A percentile compares a stretch with the other conserved stretches of the same genome.
These are phyloP conservation scores for Kazachstania sp. DNA, from an alignment of 1,139 yeast species.

Conservation along the genomic window DNA sequence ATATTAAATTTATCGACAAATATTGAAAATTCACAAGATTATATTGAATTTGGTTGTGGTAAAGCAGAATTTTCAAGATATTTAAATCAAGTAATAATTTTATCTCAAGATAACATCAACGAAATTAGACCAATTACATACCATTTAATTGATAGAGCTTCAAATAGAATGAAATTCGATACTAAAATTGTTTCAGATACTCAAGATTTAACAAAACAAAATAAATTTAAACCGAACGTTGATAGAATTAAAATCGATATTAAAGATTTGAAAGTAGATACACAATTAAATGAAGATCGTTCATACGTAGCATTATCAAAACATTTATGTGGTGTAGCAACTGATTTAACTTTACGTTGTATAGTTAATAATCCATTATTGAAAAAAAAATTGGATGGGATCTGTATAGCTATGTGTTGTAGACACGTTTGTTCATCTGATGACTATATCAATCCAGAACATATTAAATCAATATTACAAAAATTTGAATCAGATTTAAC, in stretches of 20 bases:
- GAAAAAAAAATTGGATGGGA: slow-evolving; percentile 38
- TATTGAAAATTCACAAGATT: slow-evolving; percentile 20
- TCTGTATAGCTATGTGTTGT: slow-evolving; percentile 89
- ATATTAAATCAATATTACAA: slow-evolving; percentile 33
- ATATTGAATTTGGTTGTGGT: slow-evolving; percentile 86
- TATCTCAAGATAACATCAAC: neutral
- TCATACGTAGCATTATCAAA: slow-evolving; percentile 59
- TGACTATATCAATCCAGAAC: slow-evolving; percentile 44
- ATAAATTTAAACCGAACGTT: neutral
- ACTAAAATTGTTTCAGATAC: slow-evolving; percentile 53
- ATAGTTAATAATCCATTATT: slow-evolving; percentile 38
- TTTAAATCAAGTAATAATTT: slow-evolving; percentile 31
- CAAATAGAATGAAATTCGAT: slow-evolving; percentile 73
- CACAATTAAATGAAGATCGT: slow-evolving; percentile 32
- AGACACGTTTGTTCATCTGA: slow-evolving; percentile 67
- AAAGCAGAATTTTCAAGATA: slow-evolving; percentile 75
- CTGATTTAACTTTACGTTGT: slow-evolving; percentile 73
- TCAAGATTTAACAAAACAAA: slow-evolving; percentile 11
- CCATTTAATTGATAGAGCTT: slow-evolving; percentile 67
- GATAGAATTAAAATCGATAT: slow-evolving; percentile 47
- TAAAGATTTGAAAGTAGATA: slow-evolving; percentile 55
- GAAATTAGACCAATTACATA: slow-evolving; percentile 25
- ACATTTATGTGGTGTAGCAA: slow-evolving; percentile 90
- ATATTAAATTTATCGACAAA: slow-evolving; percentile 7
- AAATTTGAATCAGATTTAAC: slow-evolving; percentile 18